Evolutionary conservation across 2,329 filamentous ascomycete genomes (phyloP).

Genomic region (Teratosphaeria pseudoeucalypti): DNA sequence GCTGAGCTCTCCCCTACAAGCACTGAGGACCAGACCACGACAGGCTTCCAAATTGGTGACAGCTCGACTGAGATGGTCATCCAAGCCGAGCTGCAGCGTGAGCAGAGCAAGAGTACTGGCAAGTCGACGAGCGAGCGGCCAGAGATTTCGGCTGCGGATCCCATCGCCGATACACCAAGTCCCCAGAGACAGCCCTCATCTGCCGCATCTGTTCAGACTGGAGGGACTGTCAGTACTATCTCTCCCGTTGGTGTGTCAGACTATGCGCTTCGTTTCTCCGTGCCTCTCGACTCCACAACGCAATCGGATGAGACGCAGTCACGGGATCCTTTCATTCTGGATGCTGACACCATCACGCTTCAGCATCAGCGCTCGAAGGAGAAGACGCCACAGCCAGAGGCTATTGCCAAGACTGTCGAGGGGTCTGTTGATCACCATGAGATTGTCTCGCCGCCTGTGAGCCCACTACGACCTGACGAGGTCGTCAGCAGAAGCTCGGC

Average conservation of each 20-base stretch:
- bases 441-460: conserved; percentile 13
- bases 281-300: conserved; percentile 20
- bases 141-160: background rate
- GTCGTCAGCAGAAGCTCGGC: conserved; percentile 21
- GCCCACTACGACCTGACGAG: conserved; percentile 21
- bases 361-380: conserved; percentile 18
- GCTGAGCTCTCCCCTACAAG: conserved; percentile 23
- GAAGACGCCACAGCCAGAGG: background rate
- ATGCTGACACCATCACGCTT: conserved; percentile 25
- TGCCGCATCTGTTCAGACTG: conserved; percentile 10
- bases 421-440: background rate
- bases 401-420: background rate
- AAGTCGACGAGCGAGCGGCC: background rate
- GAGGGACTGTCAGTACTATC: background rate
- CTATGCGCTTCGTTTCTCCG: conserved; percentile 24
- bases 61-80: background rate
- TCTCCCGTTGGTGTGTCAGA: conserved; percentile 20
- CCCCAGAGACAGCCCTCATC: conserved; percentile 9
- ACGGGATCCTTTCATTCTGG: conserved; percentile 21
- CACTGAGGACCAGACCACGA: conserved; percentile 1
- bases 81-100: background rate
- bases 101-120: conserved; percentile 3
- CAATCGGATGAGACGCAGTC: conserved; percentile 23
- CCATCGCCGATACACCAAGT: conserved; percentile 1
- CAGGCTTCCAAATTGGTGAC: conserved; percentile 1